Evolutionary conservation across 2,329 filamentous ascomycete genomes (phyloP).

Genomic region (Didymella lethalis): DNA sequence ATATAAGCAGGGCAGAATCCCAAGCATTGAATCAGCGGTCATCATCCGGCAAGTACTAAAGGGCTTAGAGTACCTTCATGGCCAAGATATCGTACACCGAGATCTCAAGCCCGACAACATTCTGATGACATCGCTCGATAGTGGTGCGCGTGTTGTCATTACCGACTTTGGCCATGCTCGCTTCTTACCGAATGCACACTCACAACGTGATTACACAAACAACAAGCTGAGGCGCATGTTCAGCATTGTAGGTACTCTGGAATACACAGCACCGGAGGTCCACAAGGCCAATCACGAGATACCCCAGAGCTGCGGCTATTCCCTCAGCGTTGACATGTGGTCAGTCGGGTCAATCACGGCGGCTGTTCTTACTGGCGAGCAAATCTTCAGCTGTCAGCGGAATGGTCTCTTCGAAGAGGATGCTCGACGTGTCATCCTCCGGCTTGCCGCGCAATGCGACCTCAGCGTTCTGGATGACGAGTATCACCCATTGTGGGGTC

Average conservation of each 20-base stretch:
- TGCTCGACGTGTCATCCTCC: slow-evolving; percentile 39
- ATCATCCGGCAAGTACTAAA: slow-evolving; percentile 65
- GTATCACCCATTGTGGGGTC: slow-evolving; percentile 52
- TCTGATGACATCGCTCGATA: slow-evolving; percentile 62
- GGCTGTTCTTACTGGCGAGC: slow-evolving; percentile 60
- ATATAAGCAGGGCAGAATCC: slow-evolving; percentile 56
- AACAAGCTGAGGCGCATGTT: slow-evolving; percentile 57
- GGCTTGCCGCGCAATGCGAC: slow-evolving; percentile 52
- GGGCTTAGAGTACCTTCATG: slow-evolving; percentile 66
- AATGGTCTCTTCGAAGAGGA: slow-evolving; percentile 40
- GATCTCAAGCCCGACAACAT: slow-evolving; percentile 72
- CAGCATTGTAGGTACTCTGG: slow-evolving; percentile 62
- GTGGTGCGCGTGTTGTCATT: slow-evolving; percentile 62
- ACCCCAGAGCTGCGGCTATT: slow-evolving; percentile 57
- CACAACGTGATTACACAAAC: not conserved
- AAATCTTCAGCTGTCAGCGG: slow-evolving; percentile 54
- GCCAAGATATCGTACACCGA: slow-evolving; percentile 64
- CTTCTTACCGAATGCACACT: slow-evolving; percentile 37
- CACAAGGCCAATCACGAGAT: slow-evolving; percentile 40
- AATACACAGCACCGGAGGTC: slow-evolving; percentile 65
- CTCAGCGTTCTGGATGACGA: slow-evolving; percentile 54
- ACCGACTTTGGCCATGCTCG: slow-evolving; percentile 68
- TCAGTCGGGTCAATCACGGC: slow-evolving; percentile 65
- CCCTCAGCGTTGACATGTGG: slow-evolving; percentile 68
- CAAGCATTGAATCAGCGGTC: slow-evolving; percentile 61